These are phyloP conservation scores for Puccinia brachypodii DNA, from an alignment of 1,284 basidiomycete genomes.

Conservation along the genomic window DNA sequence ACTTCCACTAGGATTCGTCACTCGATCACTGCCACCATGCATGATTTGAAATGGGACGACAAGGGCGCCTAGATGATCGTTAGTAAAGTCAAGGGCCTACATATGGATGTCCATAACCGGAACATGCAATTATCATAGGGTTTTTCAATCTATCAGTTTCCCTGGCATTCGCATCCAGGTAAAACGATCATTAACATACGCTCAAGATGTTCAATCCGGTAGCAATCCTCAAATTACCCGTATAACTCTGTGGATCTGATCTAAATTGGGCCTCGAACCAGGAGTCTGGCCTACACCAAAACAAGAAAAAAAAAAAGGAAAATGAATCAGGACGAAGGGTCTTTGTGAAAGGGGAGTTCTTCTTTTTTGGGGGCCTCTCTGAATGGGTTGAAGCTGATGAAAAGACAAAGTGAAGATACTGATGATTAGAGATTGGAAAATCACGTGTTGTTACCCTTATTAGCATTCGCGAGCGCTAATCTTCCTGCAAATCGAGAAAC, in stretches of 20 bases:
- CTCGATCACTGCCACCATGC: slow-evolving; percentile 51
- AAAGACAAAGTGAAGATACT: not conserved
- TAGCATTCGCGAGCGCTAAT: slow-evolving; percentile 26
- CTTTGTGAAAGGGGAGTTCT: too few relatives aligned
- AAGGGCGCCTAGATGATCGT: slow-evolving; percentile 48
- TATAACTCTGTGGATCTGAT: slow-evolving; percentile 51
- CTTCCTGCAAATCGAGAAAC: slow-evolving; percentile 22
- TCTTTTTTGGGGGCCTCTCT: too few relatives aligned
- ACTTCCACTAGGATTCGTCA: slow-evolving; percentile 34
- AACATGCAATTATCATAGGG: not conserved
- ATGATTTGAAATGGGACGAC: slow-evolving; percentile 53
- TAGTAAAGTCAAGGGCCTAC: slow-evolving; percentile 25
- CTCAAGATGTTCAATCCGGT: slow-evolving; percentile 54
- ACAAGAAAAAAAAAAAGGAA: slow-evolving; percentile 16
- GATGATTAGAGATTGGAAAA: not conserved
- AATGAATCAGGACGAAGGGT: too few relatives aligned
- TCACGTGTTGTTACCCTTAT: slow-evolving; percentile 44
- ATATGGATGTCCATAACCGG: not conserved
- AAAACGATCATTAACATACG: slow-evolving; percentile 29
- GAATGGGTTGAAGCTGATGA: too few relatives aligned
- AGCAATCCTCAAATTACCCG: slow-evolving; percentile 53
- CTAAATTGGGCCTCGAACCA: slow-evolving; percentile 25
- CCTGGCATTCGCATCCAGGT: too few relatives aligned
- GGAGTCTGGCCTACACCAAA: slow-evolving; percentile 19
- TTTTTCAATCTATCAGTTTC: too few relatives aligned